phyloP scores from a whole-genome alignment of 2,329 filamentous ascomycete species.

The Talaromyces funiculosus region DNA sequence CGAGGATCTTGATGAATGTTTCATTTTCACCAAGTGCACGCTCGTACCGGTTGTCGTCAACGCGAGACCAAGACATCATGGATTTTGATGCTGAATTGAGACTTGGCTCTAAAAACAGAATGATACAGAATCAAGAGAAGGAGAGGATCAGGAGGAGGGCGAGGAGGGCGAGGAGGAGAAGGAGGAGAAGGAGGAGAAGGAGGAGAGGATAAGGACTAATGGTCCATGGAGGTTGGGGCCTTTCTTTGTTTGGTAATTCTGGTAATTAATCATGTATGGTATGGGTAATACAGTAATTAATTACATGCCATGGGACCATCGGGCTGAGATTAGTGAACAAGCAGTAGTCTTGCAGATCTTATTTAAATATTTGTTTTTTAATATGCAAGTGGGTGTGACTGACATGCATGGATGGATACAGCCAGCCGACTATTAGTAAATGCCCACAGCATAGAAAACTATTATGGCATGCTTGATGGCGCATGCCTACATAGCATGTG shows the following conservation, averaged over 20 bases:
- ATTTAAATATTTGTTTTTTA: not conserved
- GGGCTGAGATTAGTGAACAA: not conserved
- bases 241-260: not conserved
- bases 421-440: no score
- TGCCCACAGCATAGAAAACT: no score
- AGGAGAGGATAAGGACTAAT: not conserved
- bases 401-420: no score
- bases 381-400: not conserved
- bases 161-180: not conserved
- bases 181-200: not conserved
- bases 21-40: conserved; percentile 19
- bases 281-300: not conserved
- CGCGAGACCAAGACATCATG: conserved; percentile 26
- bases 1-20: conserved; percentile 27
- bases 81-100: not conserved
- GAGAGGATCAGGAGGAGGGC: no score
- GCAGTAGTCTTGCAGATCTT: not conserved
- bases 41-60: conserved; percentile 23
- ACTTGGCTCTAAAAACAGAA: not conserved
- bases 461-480: no score
- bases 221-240: not conserved
- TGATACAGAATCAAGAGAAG: not conserved
- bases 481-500: no score
- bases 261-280: not conserved
- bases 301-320: not conserved